phyloP scores from a whole-genome alignment of 2,329 filamentous ascomycete species.

The Beauveria pseudobassiana region DNA sequence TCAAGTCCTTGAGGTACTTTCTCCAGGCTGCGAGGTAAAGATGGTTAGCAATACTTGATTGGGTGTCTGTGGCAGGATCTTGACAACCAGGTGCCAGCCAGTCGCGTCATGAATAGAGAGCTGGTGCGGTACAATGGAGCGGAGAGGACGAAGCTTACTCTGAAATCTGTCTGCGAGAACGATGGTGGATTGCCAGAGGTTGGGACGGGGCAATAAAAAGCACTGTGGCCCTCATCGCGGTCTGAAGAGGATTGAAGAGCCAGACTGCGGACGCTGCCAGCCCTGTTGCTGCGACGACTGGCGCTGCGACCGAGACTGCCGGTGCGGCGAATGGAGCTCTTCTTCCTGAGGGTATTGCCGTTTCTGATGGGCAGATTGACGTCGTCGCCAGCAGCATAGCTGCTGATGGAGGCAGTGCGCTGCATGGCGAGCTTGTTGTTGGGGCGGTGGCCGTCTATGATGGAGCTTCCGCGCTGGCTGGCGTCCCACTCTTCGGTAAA shows the following conservation, averaged over 20 bases:
- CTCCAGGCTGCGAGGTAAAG: constrained; percentile 63
- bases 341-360: constrained; percentile 79
- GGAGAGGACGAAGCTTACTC: constrained; percentile 43
- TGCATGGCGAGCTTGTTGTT: constrained; percentile 35
- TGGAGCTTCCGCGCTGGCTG: constrained; percentile 57
- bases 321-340: constrained; percentile 65
- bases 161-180: constrained; percentile 82
- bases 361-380: constrained; percentile 36
- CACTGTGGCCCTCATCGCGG: constrained; percentile 67
- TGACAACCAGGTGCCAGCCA: not conserved
- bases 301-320: constrained; percentile 70
- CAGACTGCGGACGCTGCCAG: constrained; percentile 79
- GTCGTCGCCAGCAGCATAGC: constrained; percentile 42
- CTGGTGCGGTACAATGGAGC: not conserved
- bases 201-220: constrained; percentile 83
- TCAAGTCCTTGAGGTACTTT: constrained; percentile 89
- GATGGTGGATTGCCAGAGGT: constrained; percentile 80
- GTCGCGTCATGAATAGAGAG: not conserved
- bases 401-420: constrained; percentile 54
- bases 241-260: constrained; percentile 62
- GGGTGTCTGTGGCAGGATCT: not conserved
- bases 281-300: constrained; percentile 74
- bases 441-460: constrained; percentile 41
- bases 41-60: not conserved
- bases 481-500: constrained; percentile 69